A percentile compares a stretch with the other conserved stretches of the same genome.
Conservation (phyloP, 1,284 basidiomycete species). For the Cerioporus squamosus region DNA sequence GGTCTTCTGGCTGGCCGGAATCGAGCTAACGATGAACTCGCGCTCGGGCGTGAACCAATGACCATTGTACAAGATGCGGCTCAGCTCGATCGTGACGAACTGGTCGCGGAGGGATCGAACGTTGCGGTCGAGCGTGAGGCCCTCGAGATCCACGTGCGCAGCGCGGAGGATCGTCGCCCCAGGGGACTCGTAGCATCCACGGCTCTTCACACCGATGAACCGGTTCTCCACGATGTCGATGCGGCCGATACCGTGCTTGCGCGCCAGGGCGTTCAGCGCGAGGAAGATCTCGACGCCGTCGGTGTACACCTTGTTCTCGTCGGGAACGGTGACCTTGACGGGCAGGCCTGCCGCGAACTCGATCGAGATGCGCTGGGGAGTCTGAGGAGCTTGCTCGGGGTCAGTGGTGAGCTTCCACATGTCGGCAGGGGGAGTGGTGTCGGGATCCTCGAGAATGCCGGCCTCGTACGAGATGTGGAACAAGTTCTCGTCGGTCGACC, state of each 20-base stretch:
- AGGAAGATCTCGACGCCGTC: constrained; percentile 97
- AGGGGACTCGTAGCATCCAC: constrained; percentile 98
- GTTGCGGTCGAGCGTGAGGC: constrained; percentile 96
- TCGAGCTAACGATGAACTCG: constrained; percentile 90
- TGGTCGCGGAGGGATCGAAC: constrained; percentile 95
- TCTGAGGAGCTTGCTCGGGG: constrained; percentile 82
- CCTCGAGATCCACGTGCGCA: constrained; percentile 97
- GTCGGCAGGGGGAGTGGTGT: constrained; percentile 93
- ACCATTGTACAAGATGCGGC: constrained; percentile 95
- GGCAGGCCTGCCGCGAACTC: constrained; percentile 91
- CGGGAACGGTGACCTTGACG: constrained; percentile 71
- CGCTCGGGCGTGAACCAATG: constrained; percentile 98
- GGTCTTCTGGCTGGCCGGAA: constrained; percentile 93
- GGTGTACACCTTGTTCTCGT: constrained; percentile 65
- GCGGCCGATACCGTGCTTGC: constrained; percentile 95
- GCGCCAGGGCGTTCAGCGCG: constrained; percentile 88
- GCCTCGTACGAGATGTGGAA: constrained; percentile 99
- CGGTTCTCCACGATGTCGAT: constrained; percentile 99
- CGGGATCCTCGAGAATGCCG: constrained; percentile 97
- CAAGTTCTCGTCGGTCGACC: constrained; percentile 99
- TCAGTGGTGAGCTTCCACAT: constrained; percentile 99
- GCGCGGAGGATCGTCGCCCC: constrained; percentile 95
- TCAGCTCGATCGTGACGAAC: constrained; percentile 91
- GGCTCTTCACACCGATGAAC: constrained; percentile 98
- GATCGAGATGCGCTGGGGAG: constrained; percentile 83